Evolutionary conservation across 2,329 filamentous ascomycete genomes (phyloP), one percentile per base, ranked within the genome.

Genomic region (Alternaria solani): DNA sequence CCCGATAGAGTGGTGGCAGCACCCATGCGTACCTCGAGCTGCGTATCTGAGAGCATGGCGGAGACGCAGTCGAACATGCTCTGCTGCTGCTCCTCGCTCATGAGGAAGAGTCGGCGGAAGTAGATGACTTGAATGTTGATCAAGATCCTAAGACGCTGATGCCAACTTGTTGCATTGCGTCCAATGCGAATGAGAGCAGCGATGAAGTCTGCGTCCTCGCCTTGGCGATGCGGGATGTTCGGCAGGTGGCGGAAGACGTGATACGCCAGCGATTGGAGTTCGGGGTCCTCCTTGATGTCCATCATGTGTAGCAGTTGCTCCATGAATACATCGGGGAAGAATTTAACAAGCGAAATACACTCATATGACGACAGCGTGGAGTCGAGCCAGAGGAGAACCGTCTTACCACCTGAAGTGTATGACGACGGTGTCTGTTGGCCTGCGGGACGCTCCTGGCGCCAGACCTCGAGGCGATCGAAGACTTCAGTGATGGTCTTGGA

Each of bases 41-140:
- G 95, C 2, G 88, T 78, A 72, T 99, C 95, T 62, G 91, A 88
- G 7, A 99, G 86, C 96, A 99, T 99, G 68, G 91, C 91, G 41
- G 94, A 93, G n/a, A 99, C 94, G 56, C 94, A 96, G 44, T 91
- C 89, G 75, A 98, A 96, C 16, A 99, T 87, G 34, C 88, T 86
- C 69, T 92, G 86, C 55, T 95, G 91, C 76, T 97, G 90, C 7
- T 86, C 81, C 7, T 86, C 83, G 32, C 88, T 87, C 67, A 96
- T 91, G 28, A 98, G 83, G 84, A 99, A 99, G 38, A 99, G 86
- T 26, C 94, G 91, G 51, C 95, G 91, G 87, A 98, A 99, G 83
- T 97, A 99, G 70, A 99, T 90, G 66, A 98, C 94, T 74, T 99
- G 96, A 84, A 99, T 97, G 80, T 98, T 98, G 81, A 99, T 94